Percentiles rank a stretch among this genome's conserved stretches.
phyloP scores from a whole-genome alignment of 1,284 basidiomycete species.

The Clitocybe nebularis region DNA sequence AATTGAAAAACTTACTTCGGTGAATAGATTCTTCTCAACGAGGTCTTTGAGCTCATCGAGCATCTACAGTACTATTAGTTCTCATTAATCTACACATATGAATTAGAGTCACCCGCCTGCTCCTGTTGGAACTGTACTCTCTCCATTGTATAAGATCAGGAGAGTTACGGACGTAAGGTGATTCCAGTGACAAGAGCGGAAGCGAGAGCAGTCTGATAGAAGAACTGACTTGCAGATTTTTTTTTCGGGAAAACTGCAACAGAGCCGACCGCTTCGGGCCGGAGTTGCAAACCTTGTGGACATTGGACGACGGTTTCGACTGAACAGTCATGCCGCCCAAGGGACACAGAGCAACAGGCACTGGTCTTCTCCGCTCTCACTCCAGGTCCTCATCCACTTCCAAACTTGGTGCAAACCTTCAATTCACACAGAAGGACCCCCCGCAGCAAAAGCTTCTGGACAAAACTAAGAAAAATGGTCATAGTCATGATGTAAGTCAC shows the following conservation, averaged over 20 bases:
- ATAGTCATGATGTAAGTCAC: conserved; percentile 19
- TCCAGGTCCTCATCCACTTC: conserved; percentile 60
- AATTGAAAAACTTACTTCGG: conserved; percentile 51
- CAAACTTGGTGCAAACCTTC: conserved; percentile 54
- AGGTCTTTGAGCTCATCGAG: conserved; percentile 95
- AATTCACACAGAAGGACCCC: conserved; percentile 64
- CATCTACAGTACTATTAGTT: conserved; percentile 48
- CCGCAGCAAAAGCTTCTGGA: conserved; percentile 39
- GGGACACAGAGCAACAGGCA: conserved; percentile 35
- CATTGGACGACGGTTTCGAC: conserved; percentile 12
- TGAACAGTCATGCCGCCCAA: conserved; percentile 30
- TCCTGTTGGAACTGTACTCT: conserved; percentile 94
- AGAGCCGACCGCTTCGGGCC: conserved; percentile 12
- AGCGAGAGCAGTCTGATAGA: conserved; percentile 1
- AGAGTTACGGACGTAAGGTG: not conserved
- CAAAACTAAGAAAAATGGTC: conserved; percentile 46
- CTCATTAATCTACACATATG: not conserved
- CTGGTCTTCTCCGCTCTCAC: conserved; percentile 50
- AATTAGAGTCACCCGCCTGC: conserved; percentile 45
- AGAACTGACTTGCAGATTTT: conserved; percentile 4
- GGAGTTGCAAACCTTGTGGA: conserved; percentile 14
- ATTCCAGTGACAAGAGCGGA: not conserved
- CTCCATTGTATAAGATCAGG: conserved; percentile 60
- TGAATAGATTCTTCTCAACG: conserved; percentile 84
- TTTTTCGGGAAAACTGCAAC: conserved; percentile 7